A percentile compares a stretch with the other conserved stretches of the same genome.
phyloP scores from a whole-genome alignment of 2,329 filamentous ascomycete species.

The Ampelomyces quisqualis region DNA sequence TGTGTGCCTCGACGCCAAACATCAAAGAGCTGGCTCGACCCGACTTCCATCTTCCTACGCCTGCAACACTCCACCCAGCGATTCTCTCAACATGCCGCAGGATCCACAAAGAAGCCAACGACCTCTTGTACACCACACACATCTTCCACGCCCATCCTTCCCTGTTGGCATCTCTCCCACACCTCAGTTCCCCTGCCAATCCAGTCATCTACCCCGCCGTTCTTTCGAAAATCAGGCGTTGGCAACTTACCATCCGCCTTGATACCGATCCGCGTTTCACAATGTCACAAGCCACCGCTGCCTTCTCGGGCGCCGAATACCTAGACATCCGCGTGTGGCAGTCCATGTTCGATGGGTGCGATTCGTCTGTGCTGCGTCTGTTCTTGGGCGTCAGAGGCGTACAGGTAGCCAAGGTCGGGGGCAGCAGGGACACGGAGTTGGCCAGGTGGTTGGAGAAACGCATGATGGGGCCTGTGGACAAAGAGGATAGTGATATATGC shows the following conservation, averaged over 20 bases:
- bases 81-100: constrained; percentile 47
- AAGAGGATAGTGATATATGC: constrained; percentile 18
- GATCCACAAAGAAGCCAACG: constrained; percentile 45
- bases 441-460: constrained; percentile 49
- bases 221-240: constrained; percentile 45
- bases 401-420: constrained; percentile 45
- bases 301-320: constrained; percentile 50
- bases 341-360: constrained; percentile 40
- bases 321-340: constrained; percentile 55
- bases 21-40: constrained; percentile 7
- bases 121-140: constrained; percentile 53
- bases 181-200: constrained; percentile 40
- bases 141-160: constrained; percentile 53
- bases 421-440: constrained; percentile 46
- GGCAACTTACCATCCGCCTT: constrained; percentile 50
- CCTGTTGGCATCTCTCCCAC: constrained; percentile 50
- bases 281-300: constrained; percentile 40
- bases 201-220: constrained; percentile 40
- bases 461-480: constrained; percentile 45
- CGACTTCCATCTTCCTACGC: constrained; percentile 9
- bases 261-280: constrained; percentile 54
- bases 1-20: constrained; percentile 28
- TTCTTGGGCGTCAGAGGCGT: constrained; percentile 53
- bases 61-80: constrained; percentile 37
- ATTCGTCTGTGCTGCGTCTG: constrained; percentile 46